These are phyloP conservation scores for Pterulicium gracile DNA, from an alignment of 1,284 basidiomycete species.

Conservation along the genomic window DNA sequence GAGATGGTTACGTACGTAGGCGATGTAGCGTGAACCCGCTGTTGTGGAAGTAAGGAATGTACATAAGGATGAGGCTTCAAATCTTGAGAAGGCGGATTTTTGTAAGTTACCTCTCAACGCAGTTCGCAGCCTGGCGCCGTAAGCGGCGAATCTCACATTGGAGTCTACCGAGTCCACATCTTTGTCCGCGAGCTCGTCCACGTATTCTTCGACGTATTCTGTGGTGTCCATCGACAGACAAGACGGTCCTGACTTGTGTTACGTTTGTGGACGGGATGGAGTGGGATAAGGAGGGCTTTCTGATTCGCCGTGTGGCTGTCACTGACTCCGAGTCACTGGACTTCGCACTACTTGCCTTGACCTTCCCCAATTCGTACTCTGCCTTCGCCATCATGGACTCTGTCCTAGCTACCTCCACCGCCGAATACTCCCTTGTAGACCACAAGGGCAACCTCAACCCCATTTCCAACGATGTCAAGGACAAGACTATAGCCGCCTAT, in stretches of 20 bases:
- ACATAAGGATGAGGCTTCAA: neutral
- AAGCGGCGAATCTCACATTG: conserved; percentile 60
- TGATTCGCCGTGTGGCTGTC: neutral
- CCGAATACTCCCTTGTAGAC: neutral
- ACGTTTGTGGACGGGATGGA: neutral
- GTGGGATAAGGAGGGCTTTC: neutral
- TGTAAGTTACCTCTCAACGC: conserved; percentile 38
- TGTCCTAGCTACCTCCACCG: neutral
- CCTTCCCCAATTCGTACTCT: neutral
- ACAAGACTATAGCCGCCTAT: conserved; percentile 66
- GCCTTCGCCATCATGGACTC: neutral
- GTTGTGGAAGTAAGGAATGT: too few species aligned
- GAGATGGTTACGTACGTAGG: conserved; percentile 48
- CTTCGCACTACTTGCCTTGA: too few species aligned
- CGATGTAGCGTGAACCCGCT: conserved; percentile 69
- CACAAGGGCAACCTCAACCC: neutral
- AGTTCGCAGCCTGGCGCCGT: conserved; percentile 71
- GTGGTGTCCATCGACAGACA: conserved; percentile 20
- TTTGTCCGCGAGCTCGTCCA: conserved; percentile 48
- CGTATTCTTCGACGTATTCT: conserved; percentile 33
- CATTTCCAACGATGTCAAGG: neutral
- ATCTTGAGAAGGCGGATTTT: neutral
- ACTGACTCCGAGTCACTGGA: neutral
- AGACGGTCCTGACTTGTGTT: neutral
- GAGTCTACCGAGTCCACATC: conserved; percentile 55